phyloP scores from a whole-genome alignment of 73 alveolate species.

The Stentor coeruleus region DNA sequence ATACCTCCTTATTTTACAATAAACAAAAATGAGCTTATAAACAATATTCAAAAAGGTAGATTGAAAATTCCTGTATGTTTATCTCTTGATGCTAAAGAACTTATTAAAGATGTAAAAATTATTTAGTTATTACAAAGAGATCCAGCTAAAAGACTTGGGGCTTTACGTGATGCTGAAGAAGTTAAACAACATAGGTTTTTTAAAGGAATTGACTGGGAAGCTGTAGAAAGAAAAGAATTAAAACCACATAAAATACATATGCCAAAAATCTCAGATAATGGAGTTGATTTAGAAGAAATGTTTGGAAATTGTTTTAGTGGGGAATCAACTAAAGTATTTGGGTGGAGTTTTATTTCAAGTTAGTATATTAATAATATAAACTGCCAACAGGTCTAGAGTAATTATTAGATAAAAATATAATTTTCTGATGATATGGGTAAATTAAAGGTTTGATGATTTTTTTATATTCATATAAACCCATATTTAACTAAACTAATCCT shows the following conservation, averaged over 20 bases:
- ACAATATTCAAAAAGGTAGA: conserved; percentile 74
- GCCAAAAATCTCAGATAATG: not conserved
- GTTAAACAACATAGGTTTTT: conserved; percentile 82
- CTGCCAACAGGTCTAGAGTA: no score
- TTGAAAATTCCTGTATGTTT: conserved; percentile 72
- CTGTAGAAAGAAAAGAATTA: conserved; percentile 44
- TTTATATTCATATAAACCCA: no score
- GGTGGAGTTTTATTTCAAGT: not conserved
- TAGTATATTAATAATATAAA: no score
- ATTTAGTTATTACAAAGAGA: conserved; percentile 76
- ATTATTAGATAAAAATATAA: no score
- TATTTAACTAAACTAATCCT: no score
- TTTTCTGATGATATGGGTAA: no score
- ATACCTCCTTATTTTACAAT: conserved; percentile 92
- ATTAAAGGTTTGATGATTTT: no score
- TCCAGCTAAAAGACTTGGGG: conserved; percentile 88
- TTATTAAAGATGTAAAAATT: conserved; percentile 43
- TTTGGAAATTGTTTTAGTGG: not conserved
- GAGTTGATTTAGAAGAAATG: not conserved
- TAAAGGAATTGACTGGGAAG: conserved; percentile 71
- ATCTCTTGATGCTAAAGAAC: conserved; percentile 61
- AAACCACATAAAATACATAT: not conserved
- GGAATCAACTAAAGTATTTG: not conserved
- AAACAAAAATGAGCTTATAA: conserved; percentile 77
- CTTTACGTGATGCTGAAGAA: conserved; percentile 74